phyloP scores from a whole-genome alignment of 2,329 filamentous ascomycete species.

The Cordyceps militaris region DNA sequence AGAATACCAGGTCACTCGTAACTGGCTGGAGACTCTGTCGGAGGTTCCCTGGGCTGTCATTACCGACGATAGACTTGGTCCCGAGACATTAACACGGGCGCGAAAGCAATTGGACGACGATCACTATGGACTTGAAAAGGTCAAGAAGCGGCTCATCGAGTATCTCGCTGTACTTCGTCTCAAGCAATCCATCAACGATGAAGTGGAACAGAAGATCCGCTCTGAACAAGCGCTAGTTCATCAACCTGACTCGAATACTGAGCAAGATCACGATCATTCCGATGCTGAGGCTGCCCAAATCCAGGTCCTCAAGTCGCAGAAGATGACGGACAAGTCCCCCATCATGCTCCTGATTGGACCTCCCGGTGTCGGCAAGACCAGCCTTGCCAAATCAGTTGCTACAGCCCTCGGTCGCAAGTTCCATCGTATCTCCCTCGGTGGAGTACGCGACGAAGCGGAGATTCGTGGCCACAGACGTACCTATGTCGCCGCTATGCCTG shows the following conservation, averaged over 20 bases:
- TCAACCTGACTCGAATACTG: conserved; percentile 31
- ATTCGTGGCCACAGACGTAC: conserved; percentile 91
- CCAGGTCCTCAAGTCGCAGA: conserved; percentile 69
- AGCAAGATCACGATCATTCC: conserved; percentile 23
- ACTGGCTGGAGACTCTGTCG: conserved; percentile 86
- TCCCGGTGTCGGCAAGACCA: conserved; percentile 93
- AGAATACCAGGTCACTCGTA: conserved; percentile 88
- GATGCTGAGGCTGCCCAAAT: conserved; percentile 51
- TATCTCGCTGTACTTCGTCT: conserved; percentile 94
- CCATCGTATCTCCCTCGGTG: conserved; percentile 91
- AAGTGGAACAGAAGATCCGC: conserved; percentile 73
- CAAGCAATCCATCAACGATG: conserved; percentile 83
- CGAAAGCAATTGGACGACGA: conserved; percentile 90
- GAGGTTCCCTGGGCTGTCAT: conserved; percentile 88
- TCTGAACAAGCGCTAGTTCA: conserved; percentile 42
- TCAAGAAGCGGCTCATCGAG: conserved; percentile 93
- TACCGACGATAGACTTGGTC: conserved; percentile 80
- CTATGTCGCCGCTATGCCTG: conserved; percentile 98
- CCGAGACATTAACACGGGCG: conserved; percentile 69
- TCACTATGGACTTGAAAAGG: conserved; percentile 92
- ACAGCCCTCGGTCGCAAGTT: conserved; percentile 91
- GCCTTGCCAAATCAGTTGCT: conserved; percentile 85
- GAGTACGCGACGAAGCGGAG: conserved; percentile 92
- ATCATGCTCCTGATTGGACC: conserved; percentile 91
- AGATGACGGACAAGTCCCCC: conserved; percentile 89